Evolutionary conservation across 2,329 filamentous ascomycete genomes (phyloP), one percentile per base, ranked within the genome.

Genomic region (Arachnomyces sp.): DNA sequence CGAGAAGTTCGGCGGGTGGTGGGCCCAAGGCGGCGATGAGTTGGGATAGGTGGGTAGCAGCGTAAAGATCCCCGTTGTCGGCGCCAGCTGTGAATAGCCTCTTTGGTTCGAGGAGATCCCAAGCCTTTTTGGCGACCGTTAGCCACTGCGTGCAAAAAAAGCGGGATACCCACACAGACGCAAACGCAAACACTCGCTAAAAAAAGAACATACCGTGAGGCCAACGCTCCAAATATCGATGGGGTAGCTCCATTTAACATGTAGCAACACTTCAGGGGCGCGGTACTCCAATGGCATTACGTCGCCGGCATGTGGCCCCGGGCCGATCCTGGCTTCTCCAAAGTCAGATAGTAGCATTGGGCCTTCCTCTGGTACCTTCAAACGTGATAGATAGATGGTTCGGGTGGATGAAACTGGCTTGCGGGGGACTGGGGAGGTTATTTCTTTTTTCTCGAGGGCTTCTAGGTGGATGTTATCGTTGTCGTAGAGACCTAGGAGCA

Each of bases 61-160:
- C 53, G 33, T 70, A 70, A 0, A 44, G 49, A 14, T 63, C 40
- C 13, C 46, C 38, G 39, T 65, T 57, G 1, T 57, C 54, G 28
- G 68, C 64, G 0, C 53, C 28, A n/a, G 61, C 54, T 9, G 54
- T 54, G 44, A 71, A 73, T 13, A 72, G 49, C 28, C 55, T 58
- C 1, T 49, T 49, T 3, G 64, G 58, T 49, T 70, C 60, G 20
- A 69, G 68, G 1, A 72, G 33, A 36, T 71, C 63, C 67, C 68
- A 72, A 3, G 66, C 59, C 67, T 69, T 31, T 42, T 13, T n/a
- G n/a, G n/a, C n/a, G n/a, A n/a, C n/a, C n/a, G n/a, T n/a, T n/a
- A n/a, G n/a, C n/a, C n/a, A n/a, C n/a, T n/a, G 9, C 28, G n/a
- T n/a, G n/a, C n/a, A n/a, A n/a, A n/a, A n/a, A n/a, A n/a, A n/a